Percentiles rank a stretch among this genome's conserved stretches.
phyloP scores from a whole-genome alignment of 176 grass and related monocot genomes.

The Aegilops sharonensis region DNA sequence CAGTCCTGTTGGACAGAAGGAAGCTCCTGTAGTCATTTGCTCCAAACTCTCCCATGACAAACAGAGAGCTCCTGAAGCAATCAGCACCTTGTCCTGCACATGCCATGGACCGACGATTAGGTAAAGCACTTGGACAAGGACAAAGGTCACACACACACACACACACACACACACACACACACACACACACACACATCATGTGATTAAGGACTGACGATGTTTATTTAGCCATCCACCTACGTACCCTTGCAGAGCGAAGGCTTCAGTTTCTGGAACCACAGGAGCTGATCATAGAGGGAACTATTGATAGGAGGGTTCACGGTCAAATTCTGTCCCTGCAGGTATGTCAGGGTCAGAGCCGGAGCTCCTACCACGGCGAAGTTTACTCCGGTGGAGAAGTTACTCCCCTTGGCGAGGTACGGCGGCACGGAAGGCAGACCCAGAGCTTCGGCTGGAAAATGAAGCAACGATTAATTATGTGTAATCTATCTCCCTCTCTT shows the following conservation, averaged over 20 bases:
- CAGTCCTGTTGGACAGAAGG: background rate
- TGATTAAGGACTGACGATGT: background rate
- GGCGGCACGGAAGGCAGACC: slow-evolving; percentile 52
- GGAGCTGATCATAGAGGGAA: slow-evolving; percentile 46
- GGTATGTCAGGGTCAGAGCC: slow-evolving; percentile 40
- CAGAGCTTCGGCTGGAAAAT: slow-evolving; percentile 30
- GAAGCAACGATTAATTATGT: no score
- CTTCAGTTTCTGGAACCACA: slow-evolving; percentile 50
- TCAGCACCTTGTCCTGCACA: background rate
- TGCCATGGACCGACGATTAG: background rate
- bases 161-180: no score
- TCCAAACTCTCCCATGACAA: slow-evolving; percentile 43
- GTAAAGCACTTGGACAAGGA: background rate
- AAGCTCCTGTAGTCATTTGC: slow-evolving; percentile 35
- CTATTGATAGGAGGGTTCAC: background rate
- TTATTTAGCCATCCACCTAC: background rate
- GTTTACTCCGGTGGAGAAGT: slow-evolving; percentile 49
- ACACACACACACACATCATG: background rate
- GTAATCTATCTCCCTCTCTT: no score
- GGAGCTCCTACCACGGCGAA: slow-evolving; percentile 44
- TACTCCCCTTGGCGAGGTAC: background rate
- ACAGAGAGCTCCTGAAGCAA: slow-evolving; percentile 38
- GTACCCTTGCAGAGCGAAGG: slow-evolving; percentile 40
- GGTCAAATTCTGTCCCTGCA: slow-evolving; percentile 26
- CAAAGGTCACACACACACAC: no score